Percentiles rank a stretch among this genome's conserved stretches.
Evolutionary conservation across 169 alveolate genomes (phyloP).

Genomic region (Plasmodium vivax): DNA sequence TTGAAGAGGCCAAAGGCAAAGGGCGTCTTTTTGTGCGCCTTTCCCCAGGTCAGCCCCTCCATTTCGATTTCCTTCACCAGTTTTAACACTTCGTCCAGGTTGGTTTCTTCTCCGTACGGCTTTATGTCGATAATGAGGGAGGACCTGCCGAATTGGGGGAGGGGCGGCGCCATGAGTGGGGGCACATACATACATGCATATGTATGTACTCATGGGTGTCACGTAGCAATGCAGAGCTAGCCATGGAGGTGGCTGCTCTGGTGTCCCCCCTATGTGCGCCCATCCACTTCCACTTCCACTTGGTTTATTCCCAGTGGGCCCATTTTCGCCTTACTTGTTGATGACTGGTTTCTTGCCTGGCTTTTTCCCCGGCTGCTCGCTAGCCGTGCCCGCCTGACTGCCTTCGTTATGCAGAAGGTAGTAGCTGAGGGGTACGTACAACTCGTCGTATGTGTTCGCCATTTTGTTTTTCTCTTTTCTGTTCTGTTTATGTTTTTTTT

Average conservation of each 20-base stretch:
- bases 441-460: constrained; percentile 68
- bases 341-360: constrained; percentile 72
- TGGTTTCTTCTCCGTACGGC: constrained; percentile 86
- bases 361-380: constrained; percentile 35
- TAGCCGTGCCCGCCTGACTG: constrained; percentile 19
- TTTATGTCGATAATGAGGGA: constrained; percentile 88
- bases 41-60: constrained; percentile 91
- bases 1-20: constrained; percentile 89
- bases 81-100: constrained; percentile 85
- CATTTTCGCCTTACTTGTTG: constrained; percentile 60
- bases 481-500: neutral
- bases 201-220: neutral
- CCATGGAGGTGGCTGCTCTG: neutral
- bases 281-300: neutral
- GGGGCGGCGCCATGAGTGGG: neutral
- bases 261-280: neutral
- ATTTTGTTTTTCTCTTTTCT: constrained; percentile 21
- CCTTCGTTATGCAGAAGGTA: constrained; percentile 74
- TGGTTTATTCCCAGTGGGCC: constrained; percentile 1
- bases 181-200: neutral
- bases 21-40: constrained; percentile 87
- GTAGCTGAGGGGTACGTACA: constrained; percentile 65
- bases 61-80: constrained; percentile 82
- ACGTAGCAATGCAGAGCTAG: neutral
- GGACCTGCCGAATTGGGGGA: constrained; percentile 77